Conservation (phyloP, 1,139 yeast species). For the Sporopachydermia cereana region DNA sequence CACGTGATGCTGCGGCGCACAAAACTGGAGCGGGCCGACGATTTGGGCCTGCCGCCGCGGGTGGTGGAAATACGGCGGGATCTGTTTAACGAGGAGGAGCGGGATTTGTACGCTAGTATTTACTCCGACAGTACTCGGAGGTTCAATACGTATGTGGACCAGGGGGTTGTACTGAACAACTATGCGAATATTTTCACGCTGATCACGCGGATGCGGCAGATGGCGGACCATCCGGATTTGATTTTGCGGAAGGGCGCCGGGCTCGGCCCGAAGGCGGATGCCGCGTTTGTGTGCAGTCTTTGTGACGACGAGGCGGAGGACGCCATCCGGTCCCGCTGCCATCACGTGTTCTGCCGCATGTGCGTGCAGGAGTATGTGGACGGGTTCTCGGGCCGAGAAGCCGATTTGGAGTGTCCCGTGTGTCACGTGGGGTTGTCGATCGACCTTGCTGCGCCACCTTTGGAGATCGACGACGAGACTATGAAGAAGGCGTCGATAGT, state of each 20-base stretch:
- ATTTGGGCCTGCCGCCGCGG: slow-evolving; percentile 91
- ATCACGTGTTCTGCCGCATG: slow-evolving; percentile 83
- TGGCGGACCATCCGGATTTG: slow-evolving; percentile 96
- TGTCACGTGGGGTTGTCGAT: slow-evolving; percentile 89
- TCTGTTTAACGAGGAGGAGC: slow-evolving; percentile 85
- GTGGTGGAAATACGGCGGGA: slow-evolving; percentile 81
- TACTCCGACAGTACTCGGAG: slow-evolving; percentile 80
- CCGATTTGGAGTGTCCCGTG: slow-evolving; percentile 76
- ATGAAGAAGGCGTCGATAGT: slow-evolving; percentile 77
- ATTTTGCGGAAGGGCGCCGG: slow-evolving; percentile 48
- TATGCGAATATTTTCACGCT: slow-evolving; percentile 94
- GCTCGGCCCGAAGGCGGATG: slow-evolving; percentile 16
- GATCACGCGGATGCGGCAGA: slow-evolving; percentile 92
- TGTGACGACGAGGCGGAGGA: slow-evolving; percentile 99
- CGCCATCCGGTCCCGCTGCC: slow-evolving; percentile 89
- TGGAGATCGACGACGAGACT: slow-evolving; percentile 55
- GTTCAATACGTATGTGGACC: slow-evolving; percentile 78
- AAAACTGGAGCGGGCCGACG: slow-evolving; percentile 92
- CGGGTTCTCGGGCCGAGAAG: slow-evolving; percentile 56
- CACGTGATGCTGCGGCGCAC: slow-evolving; percentile 90
- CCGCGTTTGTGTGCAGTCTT: slow-evolving; percentile 69
- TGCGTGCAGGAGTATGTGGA: slow-evolving; percentile 86
- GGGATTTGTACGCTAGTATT: slow-evolving; percentile 76
- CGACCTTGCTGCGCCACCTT: slow-evolving; percentile 77
- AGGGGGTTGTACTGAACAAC: slow-evolving; percentile 89